Percentiles rank a stretch among this genome's conserved stretches.
These are phyloP conservation scores for Lipomyces yamadae DNA, from an alignment of 805 yeast genomes.

Conservation along the genomic window DNA sequence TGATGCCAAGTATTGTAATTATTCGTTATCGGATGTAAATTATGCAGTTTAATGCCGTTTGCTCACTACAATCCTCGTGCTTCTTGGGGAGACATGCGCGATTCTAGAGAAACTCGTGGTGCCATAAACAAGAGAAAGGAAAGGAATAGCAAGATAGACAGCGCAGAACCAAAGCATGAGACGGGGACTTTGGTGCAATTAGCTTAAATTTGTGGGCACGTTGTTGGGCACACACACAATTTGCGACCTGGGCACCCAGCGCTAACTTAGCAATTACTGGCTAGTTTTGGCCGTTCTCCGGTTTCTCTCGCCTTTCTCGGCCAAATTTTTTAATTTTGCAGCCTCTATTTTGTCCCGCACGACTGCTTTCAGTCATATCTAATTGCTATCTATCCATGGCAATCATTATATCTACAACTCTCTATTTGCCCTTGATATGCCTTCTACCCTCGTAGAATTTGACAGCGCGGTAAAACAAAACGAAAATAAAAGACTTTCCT, in stretches of 20 bases:
- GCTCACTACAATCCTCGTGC: neutral
- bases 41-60: neutral
- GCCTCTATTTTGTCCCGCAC: conserved; percentile 1
- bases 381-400: neutral
- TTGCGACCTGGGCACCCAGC: neutral
- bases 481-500: neutral
- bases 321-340: neutral
- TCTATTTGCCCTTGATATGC: too few species aligned
- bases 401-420: neutral
- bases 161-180: neutral
- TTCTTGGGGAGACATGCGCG: neutral
- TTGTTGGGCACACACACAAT: conserved; percentile 3
- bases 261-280: neutral
- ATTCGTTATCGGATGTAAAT: neutral
- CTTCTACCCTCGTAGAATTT: neutral
- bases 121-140: neutral
- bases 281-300: too few species aligned
- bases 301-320: neutral
- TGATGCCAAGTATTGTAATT: neutral
- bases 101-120: neutral
- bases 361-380: neutral
- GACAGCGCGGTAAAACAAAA: neutral
- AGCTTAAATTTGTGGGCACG: conserved; percentile 1
- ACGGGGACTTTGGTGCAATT: neutral
- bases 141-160: neutral